A percentile compares a stretch with the other conserved stretches of the same genome.
Conservation (phyloP, 2,329 filamentous ascomycete genomes). For the Beauveria sp. region DNA sequence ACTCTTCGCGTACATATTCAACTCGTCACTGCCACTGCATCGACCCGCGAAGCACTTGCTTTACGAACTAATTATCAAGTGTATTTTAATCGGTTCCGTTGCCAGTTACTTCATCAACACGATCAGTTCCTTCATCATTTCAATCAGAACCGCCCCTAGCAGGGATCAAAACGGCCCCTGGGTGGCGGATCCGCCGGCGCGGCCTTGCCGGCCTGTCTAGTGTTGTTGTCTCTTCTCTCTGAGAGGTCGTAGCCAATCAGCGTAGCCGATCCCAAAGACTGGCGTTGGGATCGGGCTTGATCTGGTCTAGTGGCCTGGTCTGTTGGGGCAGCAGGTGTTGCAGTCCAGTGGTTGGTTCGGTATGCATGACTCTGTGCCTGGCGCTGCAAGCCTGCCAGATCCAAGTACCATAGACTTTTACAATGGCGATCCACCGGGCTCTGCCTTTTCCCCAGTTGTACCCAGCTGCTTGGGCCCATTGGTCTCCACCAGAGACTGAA, state of each 20-base stretch:
- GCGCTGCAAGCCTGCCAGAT: not conserved
- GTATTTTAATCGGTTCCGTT: too few species aligned
- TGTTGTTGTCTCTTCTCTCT: slow-evolving; percentile 6
- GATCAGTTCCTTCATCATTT: too few species aligned
- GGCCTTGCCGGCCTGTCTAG: not conserved
- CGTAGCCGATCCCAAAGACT: too few species aligned
- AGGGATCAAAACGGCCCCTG: not conserved
- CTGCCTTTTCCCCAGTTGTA: not conserved
- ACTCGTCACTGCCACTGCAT: too few species aligned
- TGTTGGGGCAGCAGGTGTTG: not conserved
- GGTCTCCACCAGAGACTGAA: not conserved
- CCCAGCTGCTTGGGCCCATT: too few species aligned
- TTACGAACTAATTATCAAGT: too few species aligned
- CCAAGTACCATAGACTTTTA: not conserved
- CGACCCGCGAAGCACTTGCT: too few species aligned
- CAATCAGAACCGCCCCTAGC: not conserved
- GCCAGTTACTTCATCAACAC: too few species aligned
- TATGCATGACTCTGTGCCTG: not conserved
- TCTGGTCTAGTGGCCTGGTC: not conserved
- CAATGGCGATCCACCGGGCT: not conserved
- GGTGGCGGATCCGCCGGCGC: slow-evolving; percentile 3
- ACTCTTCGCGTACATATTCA: too few species aligned
- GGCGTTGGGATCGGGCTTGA: not conserved
- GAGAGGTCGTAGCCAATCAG: not conserved
- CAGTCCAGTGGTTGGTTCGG: not conserved